Evolutionary conservation across 2,329 filamentous ascomycete species (phyloP), one percentile per base, ranked within the genome.

Genomic region (Microascus cirrosus): DNA sequence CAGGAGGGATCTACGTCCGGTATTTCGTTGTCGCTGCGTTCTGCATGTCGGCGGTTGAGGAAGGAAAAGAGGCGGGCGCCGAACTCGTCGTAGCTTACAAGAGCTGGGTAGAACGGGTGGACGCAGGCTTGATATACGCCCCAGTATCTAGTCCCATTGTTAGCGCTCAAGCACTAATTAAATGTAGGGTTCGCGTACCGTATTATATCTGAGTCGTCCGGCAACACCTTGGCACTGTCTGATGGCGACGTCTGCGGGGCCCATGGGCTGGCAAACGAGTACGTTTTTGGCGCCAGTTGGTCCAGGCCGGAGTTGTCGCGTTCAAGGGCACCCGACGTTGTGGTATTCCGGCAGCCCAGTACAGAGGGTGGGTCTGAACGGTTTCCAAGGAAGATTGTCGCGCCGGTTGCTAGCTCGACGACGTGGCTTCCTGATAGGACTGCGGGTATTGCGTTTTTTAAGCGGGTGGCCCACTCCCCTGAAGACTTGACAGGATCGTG

Each of bases 221-320:
- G 55, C n/a, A 57, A 20, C 12, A 32, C 48, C 13, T 32, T 25
- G 12, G 20, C 55, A n/a, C 42, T 36, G 36, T 57, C 55, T 2
- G 11, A 11, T n/a, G 53, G 22, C 1, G 55, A 39, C 2, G 48
- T 39, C 32, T 57, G 45, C 3, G 28, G 55, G 8, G 45, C 32
- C 55, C 55, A 57, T 1, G 53, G 32, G 25, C 50, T 57, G 10
- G 45, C 45, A 28, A 57, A 57, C n/a, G 48, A 20, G 18, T 57
- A 57, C n/a, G 55, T 28, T 34, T 48, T 57, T 48, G 55, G 55
- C 32, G 34, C 48, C 22, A 57, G 32, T 28, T 57, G 55, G 35
- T 57, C 55, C 22, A 34, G 48, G 11, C 28, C 48, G 3, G 55
- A 51, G n/a, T 24, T 36, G n/a, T 15, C n/a, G 24, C 15, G 8